Percentiles rank a stretch among this genome's conserved stretches.
Evolutionary conservation across 2,329 filamentous ascomycete species (phyloP).

Genomic region (Penicillium sp.): DNA sequence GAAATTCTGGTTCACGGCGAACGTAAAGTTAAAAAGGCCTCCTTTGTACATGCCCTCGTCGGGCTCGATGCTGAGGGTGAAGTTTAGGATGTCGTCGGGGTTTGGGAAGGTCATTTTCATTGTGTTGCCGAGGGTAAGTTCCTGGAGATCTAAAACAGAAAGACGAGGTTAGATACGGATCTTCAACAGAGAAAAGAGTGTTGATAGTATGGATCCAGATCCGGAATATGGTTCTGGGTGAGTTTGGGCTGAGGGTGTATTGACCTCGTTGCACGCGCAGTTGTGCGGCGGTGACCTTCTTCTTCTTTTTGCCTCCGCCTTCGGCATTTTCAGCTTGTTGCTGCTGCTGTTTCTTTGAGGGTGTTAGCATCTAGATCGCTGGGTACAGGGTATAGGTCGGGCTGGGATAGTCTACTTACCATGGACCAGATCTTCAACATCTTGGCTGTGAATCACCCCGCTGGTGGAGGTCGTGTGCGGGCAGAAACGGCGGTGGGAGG

Average conservation of each 20-base stretch:
- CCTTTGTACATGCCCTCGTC: constrained; percentile 76
- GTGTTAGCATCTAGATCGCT: constrained; percentile 17
- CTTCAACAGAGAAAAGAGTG: not conserved
- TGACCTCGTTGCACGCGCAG: constrained; percentile 92
- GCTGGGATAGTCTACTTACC: constrained; percentile 54
- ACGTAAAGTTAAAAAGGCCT: constrained; percentile 84
- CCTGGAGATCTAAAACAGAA: constrained; percentile 44
- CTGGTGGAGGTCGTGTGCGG: not conserved
- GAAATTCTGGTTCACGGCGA: constrained; percentile 91
- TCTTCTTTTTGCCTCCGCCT: constrained; percentile 83
- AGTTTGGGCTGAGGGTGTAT: constrained; percentile 10
- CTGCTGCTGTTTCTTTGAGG: constrained; percentile 70
- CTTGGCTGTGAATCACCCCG: constrained; percentile 44
- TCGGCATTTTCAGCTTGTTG: constrained; percentile 94
- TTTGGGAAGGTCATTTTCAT: constrained; percentile 60
- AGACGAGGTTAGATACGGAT: not conserved
- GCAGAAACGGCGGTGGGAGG: not conserved
- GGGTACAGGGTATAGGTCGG: not conserved
- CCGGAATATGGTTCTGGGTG: not conserved
- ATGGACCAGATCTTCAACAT: constrained; percentile 99
- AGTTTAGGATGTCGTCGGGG: constrained; percentile 60
- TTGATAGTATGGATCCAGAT: not conserved
- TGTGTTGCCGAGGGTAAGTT: constrained; percentile 52
- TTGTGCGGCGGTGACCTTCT: constrained; percentile 97
- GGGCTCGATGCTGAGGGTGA: constrained; percentile 50